Evolutionary conservation across 208 protist species (phyloP), one percentile per base, ranked within the genome.

Genomic region (Crithidia thermophila): DNA sequence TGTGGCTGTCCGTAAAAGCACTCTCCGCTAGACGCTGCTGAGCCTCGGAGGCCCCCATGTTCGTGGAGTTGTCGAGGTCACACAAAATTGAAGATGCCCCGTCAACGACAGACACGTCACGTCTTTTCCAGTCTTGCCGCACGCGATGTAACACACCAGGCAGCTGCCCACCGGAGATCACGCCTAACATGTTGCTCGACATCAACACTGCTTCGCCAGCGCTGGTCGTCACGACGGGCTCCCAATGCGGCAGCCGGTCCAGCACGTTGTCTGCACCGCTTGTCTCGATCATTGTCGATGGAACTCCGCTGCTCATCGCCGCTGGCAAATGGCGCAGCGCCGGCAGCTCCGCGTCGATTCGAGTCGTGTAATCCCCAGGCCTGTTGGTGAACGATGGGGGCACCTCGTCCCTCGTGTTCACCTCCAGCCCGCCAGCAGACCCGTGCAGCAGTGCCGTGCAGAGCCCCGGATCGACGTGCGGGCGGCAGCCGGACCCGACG

Each of bases 381-480:
- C 34, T 39, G 21, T 37, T 51, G 2, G 31, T 34, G 25, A 61
- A 31, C 18, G 49, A 51, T 21, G 53, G 25, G 18, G 67, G 60
- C 14, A 66, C 30, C 21, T 42, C 39, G 16, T 63, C 36, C 21
- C 11, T 11, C 18, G 62, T 50, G 51, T 73, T 72, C 63, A 94
- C 51, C 78, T 91, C 83, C 4, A 94, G 45, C 9, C 88, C 88
- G 14, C 71, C 70, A 0, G 70, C 72, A 18, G 83, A 85, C 18
- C 83, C 81, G 5, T 80, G 30, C 23, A 88, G 76, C 23, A 90
- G 66, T 16, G 84, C 84, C 0, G 88, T 90, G 71, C 82, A 87
- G 34, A 91, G 59, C n/a, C 88, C 88, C 3, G 88, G 88, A 57
- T 94, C 88, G 18, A 81, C 73, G 65, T 94, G 88, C 5, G 88